phyloP scores from a whole-genome alignment of 257 asterid species.

The Avicennia marina region DNA sequence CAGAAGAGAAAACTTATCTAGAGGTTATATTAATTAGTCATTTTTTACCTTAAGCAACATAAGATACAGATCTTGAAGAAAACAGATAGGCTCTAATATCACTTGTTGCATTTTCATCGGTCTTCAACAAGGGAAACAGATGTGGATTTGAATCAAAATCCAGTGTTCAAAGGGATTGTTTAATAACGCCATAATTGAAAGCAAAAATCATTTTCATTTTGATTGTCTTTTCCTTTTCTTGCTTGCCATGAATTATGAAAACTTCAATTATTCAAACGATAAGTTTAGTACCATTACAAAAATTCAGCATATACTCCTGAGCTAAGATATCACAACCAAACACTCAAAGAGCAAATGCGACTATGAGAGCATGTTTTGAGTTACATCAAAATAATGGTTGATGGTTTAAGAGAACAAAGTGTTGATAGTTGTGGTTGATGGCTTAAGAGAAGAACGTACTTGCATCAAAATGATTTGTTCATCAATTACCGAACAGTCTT shows the following conservation, averaged over 20 bases:
- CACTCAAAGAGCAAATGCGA: not conserved
- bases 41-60: not conserved
- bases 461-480: not conserved
- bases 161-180: not conserved
- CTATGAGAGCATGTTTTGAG: not conserved
- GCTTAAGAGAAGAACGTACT: too few species aligned
- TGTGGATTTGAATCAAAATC: not conserved
- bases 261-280: not conserved
- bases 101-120: not conserved
- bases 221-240: not conserved
- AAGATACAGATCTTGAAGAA: conserved; percentile 10
- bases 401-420: too few species aligned
- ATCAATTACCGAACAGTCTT: not conserved
- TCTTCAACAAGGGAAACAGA: not conserved
- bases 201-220: not conserved
- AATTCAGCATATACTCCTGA: too few species aligned
- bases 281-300: not conserved
- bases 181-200: not conserved
- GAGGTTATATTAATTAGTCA: not conserved
- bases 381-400: too few species aligned
- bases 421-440: too few species aligned
- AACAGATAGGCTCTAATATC: not conserved
- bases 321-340: too few species aligned
- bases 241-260: not conserved
- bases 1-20: conserved; percentile 63